Evolutionary conservation across 2,329 filamentous ascomycete genomes (phyloP).

Genomic region (Talaromyces sp.): DNA sequence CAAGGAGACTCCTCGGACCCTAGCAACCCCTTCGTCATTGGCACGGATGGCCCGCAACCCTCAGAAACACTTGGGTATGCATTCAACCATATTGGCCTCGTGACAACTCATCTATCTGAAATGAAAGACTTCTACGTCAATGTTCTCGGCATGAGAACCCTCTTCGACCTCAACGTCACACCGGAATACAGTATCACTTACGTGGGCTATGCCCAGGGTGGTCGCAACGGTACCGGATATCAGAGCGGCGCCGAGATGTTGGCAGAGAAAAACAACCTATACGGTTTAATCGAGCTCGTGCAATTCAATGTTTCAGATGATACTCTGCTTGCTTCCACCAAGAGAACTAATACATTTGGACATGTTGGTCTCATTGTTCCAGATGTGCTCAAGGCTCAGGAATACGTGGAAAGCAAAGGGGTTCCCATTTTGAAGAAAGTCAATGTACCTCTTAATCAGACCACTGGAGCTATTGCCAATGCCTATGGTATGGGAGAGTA

Average conservation of each 20-base stretch:
- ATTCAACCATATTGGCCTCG: slow-evolving; percentile 32
- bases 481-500: background rate
- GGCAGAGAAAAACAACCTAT: slow-evolving; percentile 22
- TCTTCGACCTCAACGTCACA: slow-evolving; percentile 11
- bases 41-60: slow-evolving; percentile 23
- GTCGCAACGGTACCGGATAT: slow-evolving; percentile 34
- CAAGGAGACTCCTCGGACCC: background rate
- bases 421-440: background rate
- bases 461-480: background rate
- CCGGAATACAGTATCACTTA: slow-evolving; percentile 29
- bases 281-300: slow-evolving; percentile 26
- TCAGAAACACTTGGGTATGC: slow-evolving; percentile 29
- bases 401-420: slow-evolving; percentile 3
- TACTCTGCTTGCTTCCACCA: slow-evolving; percentile 16
- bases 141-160: slow-evolving; percentile 29
- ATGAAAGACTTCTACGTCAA: slow-evolving; percentile 30
- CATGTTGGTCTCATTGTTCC: slow-evolving; percentile 35
- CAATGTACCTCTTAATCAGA: background rate
- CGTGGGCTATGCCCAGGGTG: slow-evolving; percentile 32
- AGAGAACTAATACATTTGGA: slow-evolving; percentile 26
- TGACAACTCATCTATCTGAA: slow-evolving; percentile 25
- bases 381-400: slow-evolving; percentile 24
- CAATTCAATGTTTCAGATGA: slow-evolving; percentile 18
- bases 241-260: slow-evolving; percentile 30
- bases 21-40: background rate